Base-by-base conservation (phyloP, 768 basidiomycete species). In the Amanita pallidorosea region DNA sequence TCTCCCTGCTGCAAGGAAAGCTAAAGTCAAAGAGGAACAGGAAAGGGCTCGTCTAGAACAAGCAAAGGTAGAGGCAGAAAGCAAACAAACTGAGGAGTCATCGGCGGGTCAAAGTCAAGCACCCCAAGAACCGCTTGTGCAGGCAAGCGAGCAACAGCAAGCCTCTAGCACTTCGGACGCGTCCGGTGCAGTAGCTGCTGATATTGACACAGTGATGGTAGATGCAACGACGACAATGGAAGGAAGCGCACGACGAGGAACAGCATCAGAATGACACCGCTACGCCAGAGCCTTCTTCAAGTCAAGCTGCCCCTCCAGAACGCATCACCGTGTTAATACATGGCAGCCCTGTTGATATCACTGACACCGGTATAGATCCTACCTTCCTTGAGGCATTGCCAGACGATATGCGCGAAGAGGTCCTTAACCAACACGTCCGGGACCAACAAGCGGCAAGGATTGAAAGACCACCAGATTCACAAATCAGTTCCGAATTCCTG, bases 381-480 rank as follows among this genome's bases (percentile, higher is more conserved):
- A 93, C 91, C 5, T 99, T 99, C 77, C 71, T 99, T 52, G 93
- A 97, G 67, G 96, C 96, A 22, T 70, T 99, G 7, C 96, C 96
- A 0, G 96, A 99, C 61, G 95, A 98, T 57, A 98, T 99, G 86
- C 81, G 96, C 46, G 95, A 96, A 62, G 96, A 99, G 62, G 92
- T 99, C 33, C 75, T 99, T 48, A 93, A 94, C 59, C 96, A 99
- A 61, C 95, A 99, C 61, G 83, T 97, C 57, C 84, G 93, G 7
- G 96, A 98, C 58, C 89, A 85, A 54, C 83, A 85, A 36, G 82
- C 88, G 9, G 81, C 90, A 4, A 74, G 81, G 60, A 70, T 83
- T 51, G 85, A 85, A 63, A 75, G 79, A 42, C 86, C 80, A 31
- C 72, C 79, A 15, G 91, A 91, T 57, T 91, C 91, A 0, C 85